Percentiles rank a stretch among this genome's conserved stretches.
Conservation (phyloP, 805 yeast species). For the Spencermartinsiella europaea region DNA sequence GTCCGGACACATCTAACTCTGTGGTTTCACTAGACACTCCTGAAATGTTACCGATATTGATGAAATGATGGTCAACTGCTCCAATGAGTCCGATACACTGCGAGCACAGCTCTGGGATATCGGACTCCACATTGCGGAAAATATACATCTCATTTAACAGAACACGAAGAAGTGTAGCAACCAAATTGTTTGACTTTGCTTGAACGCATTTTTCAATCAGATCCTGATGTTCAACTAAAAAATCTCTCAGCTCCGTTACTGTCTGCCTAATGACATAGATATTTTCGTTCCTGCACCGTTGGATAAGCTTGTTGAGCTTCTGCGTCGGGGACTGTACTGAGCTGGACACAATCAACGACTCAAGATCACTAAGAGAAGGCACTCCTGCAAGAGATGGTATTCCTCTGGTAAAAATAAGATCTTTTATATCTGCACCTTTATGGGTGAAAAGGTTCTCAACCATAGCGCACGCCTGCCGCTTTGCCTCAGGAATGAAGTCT, state of each 20-base stretch:
- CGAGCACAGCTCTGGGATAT: constrained; percentile 56
- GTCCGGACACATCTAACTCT: constrained; percentile 17
- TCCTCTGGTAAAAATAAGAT: constrained; percentile 17
- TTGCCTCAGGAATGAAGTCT: constrained; percentile 45
- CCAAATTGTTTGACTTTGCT: constrained; percentile 6
- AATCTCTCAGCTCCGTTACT: constrained; percentile 54
- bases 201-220: constrained; percentile 11
- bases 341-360: constrained; percentile 4
- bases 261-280: constrained; percentile 70
- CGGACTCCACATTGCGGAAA: constrained; percentile 24
- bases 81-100: constrained; percentile 73
- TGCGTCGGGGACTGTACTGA: not conserved
- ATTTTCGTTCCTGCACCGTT: constrained; percentile 58
- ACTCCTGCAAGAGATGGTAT: constrained; percentile 14
- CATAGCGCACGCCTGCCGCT: constrained; percentile 47
- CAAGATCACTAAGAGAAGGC: constrained; percentile 9
- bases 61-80: constrained; percentile 59
- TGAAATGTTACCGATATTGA: constrained; percentile 31
- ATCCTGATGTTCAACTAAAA: constrained; percentile 33
- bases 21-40: constrained; percentile 21
- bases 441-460: constrained; percentile 33
- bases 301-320: constrained; percentile 36
- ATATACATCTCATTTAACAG: constrained; percentile 25
- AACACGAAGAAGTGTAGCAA: constrained; percentile 21
- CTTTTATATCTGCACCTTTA: constrained; percentile 16